Evolutionary conservation across 768 basidiomycete genomes (phyloP), one percentile per base, ranked within the genome.

Genomic region (Suillus brevipes): DNA sequence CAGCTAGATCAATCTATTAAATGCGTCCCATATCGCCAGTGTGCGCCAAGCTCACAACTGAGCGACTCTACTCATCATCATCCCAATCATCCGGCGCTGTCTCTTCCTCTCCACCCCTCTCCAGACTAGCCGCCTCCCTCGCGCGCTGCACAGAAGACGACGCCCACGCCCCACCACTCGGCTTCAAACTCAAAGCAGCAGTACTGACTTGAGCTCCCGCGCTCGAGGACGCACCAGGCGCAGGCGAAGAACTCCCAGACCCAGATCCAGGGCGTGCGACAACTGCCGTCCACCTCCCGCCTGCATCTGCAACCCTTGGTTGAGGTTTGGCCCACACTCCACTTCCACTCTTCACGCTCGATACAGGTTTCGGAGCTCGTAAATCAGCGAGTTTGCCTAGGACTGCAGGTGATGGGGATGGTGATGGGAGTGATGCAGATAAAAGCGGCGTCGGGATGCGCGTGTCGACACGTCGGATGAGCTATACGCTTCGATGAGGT

Each of bases 401-500:
- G 64, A 77, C 81, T n/a, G 79, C 69, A 1, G 73, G 25, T 1
- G 52, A 53, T 31, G 52, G 28, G 0, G 31, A 31, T 52, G 28
- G 9, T 20, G 53, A 55, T 55, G 53, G 20, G 53, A 55, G 53
- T 12, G 53, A 55, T 8, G 60, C 40, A n/a, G 67, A 36, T 36
- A 98, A 82, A 4, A 89, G 78, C 1, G 92, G 92, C 1, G 70
- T 73, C 0, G 95, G 95, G 6, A 93, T 78, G 28, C 93, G 87
- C 0, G 94, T 90, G 74, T 97, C 95, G 56, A 95, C 77, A 16
- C 94, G 85, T 40, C 92, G 84, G 59, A 93, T 80, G 57, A 97
- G 85, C 72, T 94, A 90, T 2, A 97, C 90, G 68, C 93, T 90
- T 57, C 93, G 82, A 71, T 91, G 84, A 0, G 97, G 97, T 70